Percentiles rank a stretch among this genome's conserved stretches.
These are phyloP conservation scores for Arthrinium phaeospermum DNA, from an alignment of 2,329 filamentous ascomycete species.

Conservation along the genomic window DNA sequence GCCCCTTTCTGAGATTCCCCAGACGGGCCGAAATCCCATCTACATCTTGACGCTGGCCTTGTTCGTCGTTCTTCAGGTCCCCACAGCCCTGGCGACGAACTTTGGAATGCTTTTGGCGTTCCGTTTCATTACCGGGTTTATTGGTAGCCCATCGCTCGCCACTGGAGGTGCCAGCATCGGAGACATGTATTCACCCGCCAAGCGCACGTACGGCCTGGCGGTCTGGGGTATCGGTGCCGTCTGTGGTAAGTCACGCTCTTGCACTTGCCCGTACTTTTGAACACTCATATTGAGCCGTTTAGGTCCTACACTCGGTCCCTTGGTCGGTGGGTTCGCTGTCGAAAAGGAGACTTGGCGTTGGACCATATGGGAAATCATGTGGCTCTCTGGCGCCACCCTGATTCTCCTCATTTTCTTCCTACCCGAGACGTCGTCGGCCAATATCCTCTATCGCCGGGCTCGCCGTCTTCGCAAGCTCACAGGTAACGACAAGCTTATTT, in stretches of 20 bases:
- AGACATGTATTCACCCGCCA: conserved; percentile 41
- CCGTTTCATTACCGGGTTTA: conserved; percentile 58
- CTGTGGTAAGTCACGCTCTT: conserved; percentile 30
- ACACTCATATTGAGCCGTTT: neutral
- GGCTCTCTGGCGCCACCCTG: conserved; percentile 44
- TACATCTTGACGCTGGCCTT: conserved; percentile 64
- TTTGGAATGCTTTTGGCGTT: conserved; percentile 59
- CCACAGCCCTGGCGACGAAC: conserved; percentile 58
- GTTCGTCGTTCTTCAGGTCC: conserved; percentile 61
- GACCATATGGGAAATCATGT: conserved; percentile 56
- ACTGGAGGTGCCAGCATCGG: conserved; percentile 36
- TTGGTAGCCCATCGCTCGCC: conserved; percentile 37
- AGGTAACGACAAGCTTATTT: conserved; percentile 46
- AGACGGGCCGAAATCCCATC: conserved; percentile 61
- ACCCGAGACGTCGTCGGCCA: conserved; percentile 59
- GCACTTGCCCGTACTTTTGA: too few relatives aligned
- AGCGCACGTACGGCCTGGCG: conserved; percentile 49
- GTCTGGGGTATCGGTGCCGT: conserved; percentile 49
- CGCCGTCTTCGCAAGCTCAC: conserved; percentile 49
- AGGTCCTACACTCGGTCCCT: conserved; percentile 53
- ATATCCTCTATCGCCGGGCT: conserved; percentile 59
- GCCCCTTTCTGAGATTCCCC: conserved; percentile 63
- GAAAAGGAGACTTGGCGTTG: conserved; percentile 52
- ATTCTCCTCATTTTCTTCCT: conserved; percentile 56
- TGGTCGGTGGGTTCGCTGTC: conserved; percentile 53